Evolutionary conservation across 495 filamentous ascomycete genomes (phyloP).

Genomic region (Xanthoparmelia taractica): DNA sequence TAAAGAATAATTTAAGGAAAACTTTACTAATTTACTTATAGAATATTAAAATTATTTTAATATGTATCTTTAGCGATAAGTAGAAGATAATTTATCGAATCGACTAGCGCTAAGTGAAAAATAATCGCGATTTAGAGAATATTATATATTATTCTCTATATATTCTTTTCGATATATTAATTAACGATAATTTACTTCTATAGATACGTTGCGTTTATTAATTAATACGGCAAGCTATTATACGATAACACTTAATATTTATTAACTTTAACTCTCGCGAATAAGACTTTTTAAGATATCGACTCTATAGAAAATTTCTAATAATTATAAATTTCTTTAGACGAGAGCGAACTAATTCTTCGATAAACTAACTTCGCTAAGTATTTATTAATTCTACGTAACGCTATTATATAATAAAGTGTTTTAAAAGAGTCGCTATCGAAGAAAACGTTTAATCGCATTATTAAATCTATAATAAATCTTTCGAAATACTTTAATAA

Average conservation of each 20-base stretch:
- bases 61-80: too few relatives aligned
- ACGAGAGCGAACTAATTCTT: background rate
- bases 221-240: background rate
- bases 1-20: too few relatives aligned
- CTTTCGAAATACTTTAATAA: background rate
- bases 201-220: background rate
- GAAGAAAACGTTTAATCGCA: background rate
- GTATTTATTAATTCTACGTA: background rate
- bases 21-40: too few relatives aligned
- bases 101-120: background rate
- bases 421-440: background rate
- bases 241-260: background rate
- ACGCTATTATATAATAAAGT: background rate
- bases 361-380: background rate
- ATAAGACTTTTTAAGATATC: background rate
- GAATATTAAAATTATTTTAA: too few relatives aligned
- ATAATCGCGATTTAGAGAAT: background rate
- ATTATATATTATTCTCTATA: background rate
- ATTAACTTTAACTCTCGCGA: background rate
- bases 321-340: background rate
- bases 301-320: background rate
- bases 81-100: too few relatives aligned
- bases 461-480: background rate
- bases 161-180: too few relatives aligned
- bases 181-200: too few relatives aligned